Conservation (phyloP, 2,329 filamentous ascomycete species). For the Cladosporium halotolerans region DNA sequence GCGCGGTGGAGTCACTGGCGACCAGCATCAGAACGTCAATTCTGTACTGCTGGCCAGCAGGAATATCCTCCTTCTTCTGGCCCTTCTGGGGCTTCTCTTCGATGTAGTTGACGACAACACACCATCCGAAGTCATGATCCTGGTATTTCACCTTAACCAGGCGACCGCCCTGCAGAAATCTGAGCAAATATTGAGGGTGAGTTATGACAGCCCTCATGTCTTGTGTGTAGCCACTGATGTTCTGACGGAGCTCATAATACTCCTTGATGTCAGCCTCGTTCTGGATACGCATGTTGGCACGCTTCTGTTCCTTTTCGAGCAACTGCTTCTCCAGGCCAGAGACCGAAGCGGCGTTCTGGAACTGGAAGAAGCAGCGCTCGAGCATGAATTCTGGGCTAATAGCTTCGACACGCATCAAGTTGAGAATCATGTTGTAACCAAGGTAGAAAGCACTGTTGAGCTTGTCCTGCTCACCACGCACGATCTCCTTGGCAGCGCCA, state of each 20-base stretch:
- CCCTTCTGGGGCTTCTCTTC: slow-evolving; percentile 54
- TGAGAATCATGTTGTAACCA: slow-evolving; percentile 98
- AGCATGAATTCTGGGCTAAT: slow-evolving; percentile 98
- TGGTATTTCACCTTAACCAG: slow-evolving; percentile 77
- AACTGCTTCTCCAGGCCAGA: slow-evolving; percentile 78
- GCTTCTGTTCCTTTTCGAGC: slow-evolving; percentile 68
- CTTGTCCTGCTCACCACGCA: slow-evolving; percentile 92
- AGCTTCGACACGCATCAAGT: slow-evolving; percentile 94
- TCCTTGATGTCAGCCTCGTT: slow-evolving; percentile 88
- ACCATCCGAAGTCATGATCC: slow-evolving; percentile 87
- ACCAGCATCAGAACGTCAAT: slow-evolving; percentile 73
- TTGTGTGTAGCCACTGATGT: slow-evolving; percentile 73
- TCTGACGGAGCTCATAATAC: slow-evolving; percentile 84
- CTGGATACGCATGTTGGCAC: slow-evolving; percentile 66
- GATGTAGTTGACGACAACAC: slow-evolving; percentile 74
- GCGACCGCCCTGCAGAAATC: slow-evolving; percentile 82
- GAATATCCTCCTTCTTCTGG: slow-evolving; percentile 58
- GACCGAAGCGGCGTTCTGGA: slow-evolving; percentile 89
- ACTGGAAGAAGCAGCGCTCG: slow-evolving; percentile 97
- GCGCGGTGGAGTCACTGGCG: slow-evolving; percentile 50
- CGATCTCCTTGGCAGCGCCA: slow-evolving; percentile 85
- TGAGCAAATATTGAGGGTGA: slow-evolving; percentile 77
- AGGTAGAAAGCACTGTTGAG: slow-evolving; percentile 97
- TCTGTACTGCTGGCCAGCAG: slow-evolving; percentile 70
- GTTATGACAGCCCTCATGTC: slow-evolving; percentile 91